These are phyloP conservation scores for Coemansia sp. DNA, from an alignment of 192 early-diverging fungal genomes.

Conservation along the genomic window DNA sequence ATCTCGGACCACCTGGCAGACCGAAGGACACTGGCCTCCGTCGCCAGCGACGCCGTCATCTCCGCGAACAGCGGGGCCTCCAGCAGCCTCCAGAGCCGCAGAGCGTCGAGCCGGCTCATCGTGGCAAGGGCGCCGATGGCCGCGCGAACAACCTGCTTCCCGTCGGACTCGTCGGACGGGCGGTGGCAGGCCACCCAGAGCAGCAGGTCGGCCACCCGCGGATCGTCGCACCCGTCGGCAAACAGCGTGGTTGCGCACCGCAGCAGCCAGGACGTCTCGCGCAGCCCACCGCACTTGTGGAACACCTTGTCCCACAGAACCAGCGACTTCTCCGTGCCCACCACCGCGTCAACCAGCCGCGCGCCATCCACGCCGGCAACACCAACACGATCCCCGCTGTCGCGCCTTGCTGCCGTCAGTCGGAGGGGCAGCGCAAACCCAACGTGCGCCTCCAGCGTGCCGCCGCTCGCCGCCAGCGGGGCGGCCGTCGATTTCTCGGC, in stretches of 20 bases:
- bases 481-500: conserved; percentile 62
- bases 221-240: conserved; percentile 28
- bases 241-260: conserved; percentile 58
- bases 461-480: conserved; percentile 61
- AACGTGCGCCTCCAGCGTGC: conserved; percentile 67
- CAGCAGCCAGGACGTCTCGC: conserved; percentile 70
- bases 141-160: conserved; percentile 5
- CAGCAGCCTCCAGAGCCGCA: conserved; percentile 28
- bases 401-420: background rate
- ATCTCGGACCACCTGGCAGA: conserved; percentile 23
- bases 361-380: conserved; percentile 25
- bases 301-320: conserved; percentile 84
- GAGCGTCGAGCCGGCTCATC: conserved; percentile 23
- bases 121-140: conserved; percentile 7
- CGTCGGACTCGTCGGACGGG: conserved; percentile 32
- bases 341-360: conserved; percentile 30
- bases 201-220: conserved; percentile 21
- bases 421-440: conserved; percentile 59
- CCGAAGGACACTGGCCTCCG: background rate
- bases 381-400: background rate
- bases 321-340: conserved; percentile 66
- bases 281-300: conserved; percentile 62
- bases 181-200: conserved; percentile 46
- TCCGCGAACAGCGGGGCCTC: conserved; percentile 14
- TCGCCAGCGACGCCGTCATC: conserved; percentile 16